Evolutionary conservation across 2,329 filamentous ascomycete species (phyloP), one percentile per base, ranked within the genome.

Genomic region (Colletotrichum sojae): DNA sequence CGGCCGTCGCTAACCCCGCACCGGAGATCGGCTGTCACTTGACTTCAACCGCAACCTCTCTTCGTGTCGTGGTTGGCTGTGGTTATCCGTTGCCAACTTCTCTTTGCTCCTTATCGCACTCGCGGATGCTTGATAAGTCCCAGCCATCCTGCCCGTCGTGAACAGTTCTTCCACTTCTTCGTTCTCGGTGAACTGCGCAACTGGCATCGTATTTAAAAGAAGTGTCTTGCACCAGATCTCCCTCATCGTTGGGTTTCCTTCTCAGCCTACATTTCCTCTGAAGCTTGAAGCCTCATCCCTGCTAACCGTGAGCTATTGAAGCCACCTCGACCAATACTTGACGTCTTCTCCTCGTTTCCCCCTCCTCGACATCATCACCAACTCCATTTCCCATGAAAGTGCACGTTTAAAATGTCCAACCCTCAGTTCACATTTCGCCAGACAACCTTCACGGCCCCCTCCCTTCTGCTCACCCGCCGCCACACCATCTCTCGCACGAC

Each of bases 401-500:
- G 6, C n/a, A 18, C 15, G 2, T 45, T 45, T 54, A 72, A 69
- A 58, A 79, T 79, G 71, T 72, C 75, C 16, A 73, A 82, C 67
- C 81, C 78, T 1, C 80, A 83, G 60, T 74, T 73, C n/a, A 75
- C 75, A 16, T 82, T 81, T 67, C 58, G 71, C 10, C 73, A 82
- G 55, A 82, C 80, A 5, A 70, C 70, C 55, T 82, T 82, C 71
- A 76, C 75, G 43, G 77, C 76, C 31, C 73, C 77, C 6, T 83
- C 80, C 1, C 61, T 82, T n/a, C 76, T 83, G 27, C 75, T 73
- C 8, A 71, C 71, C 4, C 76, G 80, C 52, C 76, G 80, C 39
- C 67, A 74, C 39, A 81, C 77, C 13, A 73, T 82, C 49, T 76
- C 75, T 13, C 71, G 72, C 25, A 72, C 72, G 46, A 88, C 86